Conservation (phyloP, 345 rosid genomes). For the Ceriops zippeliana region DNA sequence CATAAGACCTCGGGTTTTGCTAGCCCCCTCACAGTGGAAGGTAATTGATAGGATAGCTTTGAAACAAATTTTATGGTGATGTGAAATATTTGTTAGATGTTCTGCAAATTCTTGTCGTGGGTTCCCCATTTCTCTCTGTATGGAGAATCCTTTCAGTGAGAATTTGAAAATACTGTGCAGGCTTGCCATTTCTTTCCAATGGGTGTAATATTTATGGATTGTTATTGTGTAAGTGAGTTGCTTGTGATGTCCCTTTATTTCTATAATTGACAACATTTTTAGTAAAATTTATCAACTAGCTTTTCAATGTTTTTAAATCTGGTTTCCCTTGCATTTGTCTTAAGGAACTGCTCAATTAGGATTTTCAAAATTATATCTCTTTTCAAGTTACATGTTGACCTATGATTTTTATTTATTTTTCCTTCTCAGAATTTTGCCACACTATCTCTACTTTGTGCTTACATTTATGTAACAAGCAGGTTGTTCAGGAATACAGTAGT, state of each 20-base stretch:
- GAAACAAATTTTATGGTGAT: background rate
- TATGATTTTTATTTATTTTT: background rate
- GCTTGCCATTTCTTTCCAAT: background rate
- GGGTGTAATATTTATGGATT: background rate
- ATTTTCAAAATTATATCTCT: background rate
- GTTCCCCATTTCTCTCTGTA: background rate
- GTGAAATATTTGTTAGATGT: background rate
- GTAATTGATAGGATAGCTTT: slow-evolving; percentile 21
- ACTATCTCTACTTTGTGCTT: background rate
- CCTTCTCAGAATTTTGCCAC: background rate
- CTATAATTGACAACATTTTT: background rate
- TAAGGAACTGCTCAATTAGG: background rate
- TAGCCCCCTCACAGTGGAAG: slow-evolving; percentile 67
- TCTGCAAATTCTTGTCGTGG: background rate
- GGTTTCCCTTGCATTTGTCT: background rate
- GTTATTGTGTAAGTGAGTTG: background rate
- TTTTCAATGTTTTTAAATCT: background rate
- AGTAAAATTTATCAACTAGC: background rate
- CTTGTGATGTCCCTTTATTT: background rate
- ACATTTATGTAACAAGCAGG: slow-evolving; percentile 31
- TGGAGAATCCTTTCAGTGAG: background rate
- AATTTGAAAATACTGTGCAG: background rate
- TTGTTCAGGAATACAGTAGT: slow-evolving; percentile 48
- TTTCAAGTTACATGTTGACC: background rate
- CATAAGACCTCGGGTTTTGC: slow-evolving; percentile 61